A percentile compares a stretch with the other conserved stretches of the same genome.
phyloP scores from a whole-genome alignment of 768 basidiomycete species.

The Suillus paluster region DNA sequence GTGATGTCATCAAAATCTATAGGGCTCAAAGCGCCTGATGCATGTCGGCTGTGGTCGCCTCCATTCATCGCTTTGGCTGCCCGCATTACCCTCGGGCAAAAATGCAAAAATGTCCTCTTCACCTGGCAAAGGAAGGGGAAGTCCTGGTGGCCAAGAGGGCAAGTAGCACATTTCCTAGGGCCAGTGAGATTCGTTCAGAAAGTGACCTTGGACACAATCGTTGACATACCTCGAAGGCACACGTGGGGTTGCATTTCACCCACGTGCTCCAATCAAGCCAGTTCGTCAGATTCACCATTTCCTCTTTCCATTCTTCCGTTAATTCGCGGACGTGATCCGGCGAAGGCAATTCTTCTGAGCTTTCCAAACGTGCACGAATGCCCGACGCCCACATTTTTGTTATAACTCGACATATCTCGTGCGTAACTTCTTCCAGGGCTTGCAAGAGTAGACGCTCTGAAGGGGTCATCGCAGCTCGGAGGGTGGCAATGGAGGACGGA shows the following conservation, averaged over 20 bases:
- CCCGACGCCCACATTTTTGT: slow-evolving; percentile 22
- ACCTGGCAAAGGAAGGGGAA: neutral
- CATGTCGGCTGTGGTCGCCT: neutral
- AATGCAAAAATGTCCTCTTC: neutral
- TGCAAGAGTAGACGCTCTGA: slow-evolving; percentile 10
- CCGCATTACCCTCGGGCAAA: neutral
- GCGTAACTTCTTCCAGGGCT: slow-evolving; percentile 30
- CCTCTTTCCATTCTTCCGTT: too few relatives aligned
- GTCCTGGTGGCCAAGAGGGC: too few relatives aligned
- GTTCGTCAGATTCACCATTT: too few relatives aligned
- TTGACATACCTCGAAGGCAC: too few relatives aligned
- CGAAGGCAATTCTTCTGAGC: too few relatives aligned
- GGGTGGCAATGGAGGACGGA: neutral
- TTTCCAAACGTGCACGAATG: too few relatives aligned
- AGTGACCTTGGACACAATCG: too few relatives aligned
- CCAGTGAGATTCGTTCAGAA: too few relatives aligned
- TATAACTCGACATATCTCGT: slow-evolving; percentile 20
- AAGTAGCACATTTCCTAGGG: too few relatives aligned
- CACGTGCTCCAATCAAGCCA: too few relatives aligned
- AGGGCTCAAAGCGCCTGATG: neutral
- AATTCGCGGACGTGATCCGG: too few relatives aligned
- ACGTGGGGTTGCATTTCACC: too few relatives aligned
- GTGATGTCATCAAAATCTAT: neutral
- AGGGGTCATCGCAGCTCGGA: neutral
- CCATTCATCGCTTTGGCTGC: neutral